phyloP scores from a whole-genome alignment of 208 protist species.

The Blastocrithidia nonstop region DNA sequence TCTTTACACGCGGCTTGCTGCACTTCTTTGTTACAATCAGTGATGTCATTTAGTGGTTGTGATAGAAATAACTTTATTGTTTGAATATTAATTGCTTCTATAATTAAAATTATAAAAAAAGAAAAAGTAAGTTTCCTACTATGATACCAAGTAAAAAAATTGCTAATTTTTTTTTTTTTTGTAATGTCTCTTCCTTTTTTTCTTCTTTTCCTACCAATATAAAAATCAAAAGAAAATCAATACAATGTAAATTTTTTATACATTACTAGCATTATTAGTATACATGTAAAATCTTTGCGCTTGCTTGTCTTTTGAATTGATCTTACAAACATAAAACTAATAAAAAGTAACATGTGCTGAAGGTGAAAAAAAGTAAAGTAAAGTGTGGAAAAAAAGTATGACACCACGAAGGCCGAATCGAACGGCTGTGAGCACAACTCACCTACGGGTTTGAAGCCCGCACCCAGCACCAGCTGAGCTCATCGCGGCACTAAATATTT shows the following conservation, averaged over 20 bases:
- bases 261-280: no score
- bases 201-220: not conserved
- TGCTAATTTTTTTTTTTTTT: not conserved
- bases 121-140: not conserved
- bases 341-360: no score
- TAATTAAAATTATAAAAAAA: not conserved
- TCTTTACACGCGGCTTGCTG: slow-evolving; percentile 17
- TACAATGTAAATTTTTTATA: no score
- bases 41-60: no score
- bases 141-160: not conserved
- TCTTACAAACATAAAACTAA: no score
- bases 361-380: slow-evolving; percentile 11
- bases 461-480: slow-evolving; percentile 86
- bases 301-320: no score
- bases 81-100: not conserved
- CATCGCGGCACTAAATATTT: slow-evolving; percentile 39
- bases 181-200: not conserved
- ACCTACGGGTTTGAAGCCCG: slow-evolving; percentile 88
- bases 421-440: slow-evolving; percentile 87
- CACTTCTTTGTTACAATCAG: no score
- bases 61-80: no score
- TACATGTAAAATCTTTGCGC: no score
- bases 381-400: no score
- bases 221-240: no score
- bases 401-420: slow-evolving; percentile 88